A percentile compares a stretch with the other conserved stretches of the same genome.
Conservation (phyloP, 2,329 filamentous ascomycete species). For the Colletotrichum lindemuthianum region DNA sequence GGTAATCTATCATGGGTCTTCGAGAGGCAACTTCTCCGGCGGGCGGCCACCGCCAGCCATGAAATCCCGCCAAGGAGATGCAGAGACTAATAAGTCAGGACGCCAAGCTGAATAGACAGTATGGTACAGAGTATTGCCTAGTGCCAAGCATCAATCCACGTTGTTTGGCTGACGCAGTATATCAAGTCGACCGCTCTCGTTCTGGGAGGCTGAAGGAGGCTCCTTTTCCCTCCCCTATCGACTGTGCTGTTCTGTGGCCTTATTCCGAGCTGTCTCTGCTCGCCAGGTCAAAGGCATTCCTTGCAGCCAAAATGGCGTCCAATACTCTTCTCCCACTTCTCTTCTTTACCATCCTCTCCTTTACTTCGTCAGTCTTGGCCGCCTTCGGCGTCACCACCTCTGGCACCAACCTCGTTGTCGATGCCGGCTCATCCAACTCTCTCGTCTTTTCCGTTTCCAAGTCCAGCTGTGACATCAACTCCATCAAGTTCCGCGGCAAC, state of each 20-base stretch:
- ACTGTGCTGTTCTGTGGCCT: constrained; percentile 7
- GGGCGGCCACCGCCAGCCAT: constrained; percentile 6
- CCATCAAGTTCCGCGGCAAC: constrained; percentile 67
- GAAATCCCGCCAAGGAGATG: constrained; percentile 14
- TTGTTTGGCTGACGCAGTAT: neutral
- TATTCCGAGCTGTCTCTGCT: constrained; percentile 19
- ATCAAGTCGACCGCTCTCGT: constrained; percentile 18
- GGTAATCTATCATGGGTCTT: constrained; percentile 10
- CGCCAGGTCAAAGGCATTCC: constrained; percentile 10
- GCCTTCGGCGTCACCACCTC: constrained; percentile 55
- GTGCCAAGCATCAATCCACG: constrained; percentile 6
- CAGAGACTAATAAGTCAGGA: neutral
- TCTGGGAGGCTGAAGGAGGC: neutral
- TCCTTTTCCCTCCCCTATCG: constrained; percentile 4
- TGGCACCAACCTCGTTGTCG: constrained; percentile 54
- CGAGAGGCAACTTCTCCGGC: constrained; percentile 21
- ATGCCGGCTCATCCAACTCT: constrained; percentile 59
- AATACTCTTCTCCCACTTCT: constrained; percentile 29
- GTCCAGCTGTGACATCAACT: constrained; percentile 70
- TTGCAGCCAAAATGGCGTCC: constrained; percentile 25
- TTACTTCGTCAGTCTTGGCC: constrained; percentile 45
- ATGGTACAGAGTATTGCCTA: constrained; percentile 1
- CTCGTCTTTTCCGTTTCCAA: constrained; percentile 62
- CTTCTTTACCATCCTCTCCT: constrained; percentile 40
- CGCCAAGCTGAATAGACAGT: neutral